phyloP scores from a whole-genome alignment of 2,329 filamentous ascomycete genomes.

The Ascochyta rabiei region DNA sequence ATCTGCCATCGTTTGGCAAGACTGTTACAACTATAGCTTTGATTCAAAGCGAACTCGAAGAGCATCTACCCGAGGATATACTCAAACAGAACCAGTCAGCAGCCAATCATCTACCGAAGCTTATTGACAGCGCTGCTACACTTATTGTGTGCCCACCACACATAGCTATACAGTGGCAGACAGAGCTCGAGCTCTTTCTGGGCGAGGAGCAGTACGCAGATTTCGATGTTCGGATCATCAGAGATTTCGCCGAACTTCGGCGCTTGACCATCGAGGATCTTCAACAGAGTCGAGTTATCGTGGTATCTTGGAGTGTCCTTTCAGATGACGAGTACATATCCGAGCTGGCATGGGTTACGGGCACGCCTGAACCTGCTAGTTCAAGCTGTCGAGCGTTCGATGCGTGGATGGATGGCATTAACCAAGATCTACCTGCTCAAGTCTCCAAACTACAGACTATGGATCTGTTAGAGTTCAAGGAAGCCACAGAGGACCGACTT shows the following conservation, averaged over 20 bases:
- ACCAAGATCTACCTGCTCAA: conserved; percentile 51
- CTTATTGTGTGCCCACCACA: conserved; percentile 64
- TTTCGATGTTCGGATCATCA: conserved; percentile 56
- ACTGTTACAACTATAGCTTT: conserved; percentile 66
- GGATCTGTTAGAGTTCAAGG: conserved; percentile 40
- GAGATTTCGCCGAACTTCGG: conserved; percentile 48
- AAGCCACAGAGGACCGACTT: conserved; percentile 28
- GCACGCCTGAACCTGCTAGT: conserved; percentile 46
- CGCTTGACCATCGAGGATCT: conserved; percentile 54
- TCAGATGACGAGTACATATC: conserved; percentile 56
- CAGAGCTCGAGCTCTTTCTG: conserved; percentile 61
- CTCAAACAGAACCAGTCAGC: conserved; percentile 19
- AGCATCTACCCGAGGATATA: conserved; percentile 14
- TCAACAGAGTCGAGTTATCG: conserved; percentile 58
- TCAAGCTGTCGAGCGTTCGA: conserved; percentile 57
- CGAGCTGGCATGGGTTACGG: conserved; percentile 58
- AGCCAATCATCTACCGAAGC: conserved; percentile 15
- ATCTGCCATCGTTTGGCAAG: conserved; percentile 71
- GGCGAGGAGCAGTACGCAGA: conserved; percentile 31
- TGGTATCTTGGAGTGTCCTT: conserved; percentile 61
- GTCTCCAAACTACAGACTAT: conserved; percentile 44
- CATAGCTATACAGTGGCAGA: conserved; percentile 63
- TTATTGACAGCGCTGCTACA: conserved; percentile 61
- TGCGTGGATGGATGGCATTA: conserved; percentile 59
- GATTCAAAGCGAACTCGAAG: conserved; percentile 55